Conservation (phyloP, 352 stramenopile species). For the Phytophthora tubulina region DNA sequence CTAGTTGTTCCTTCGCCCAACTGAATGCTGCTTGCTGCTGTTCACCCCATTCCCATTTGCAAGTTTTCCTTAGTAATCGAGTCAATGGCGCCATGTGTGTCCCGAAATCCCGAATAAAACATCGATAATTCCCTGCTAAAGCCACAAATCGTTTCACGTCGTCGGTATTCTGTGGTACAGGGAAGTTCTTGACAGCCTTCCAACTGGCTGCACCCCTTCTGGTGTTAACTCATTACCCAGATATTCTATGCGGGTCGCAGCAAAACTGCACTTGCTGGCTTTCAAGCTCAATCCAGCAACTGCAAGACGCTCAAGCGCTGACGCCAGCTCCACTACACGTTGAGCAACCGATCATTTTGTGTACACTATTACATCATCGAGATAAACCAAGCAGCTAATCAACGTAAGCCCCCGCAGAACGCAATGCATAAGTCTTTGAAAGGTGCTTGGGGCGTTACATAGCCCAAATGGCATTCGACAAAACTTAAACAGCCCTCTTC, state of each 20-base stretch:
- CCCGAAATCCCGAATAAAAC: constrained; percentile 33
- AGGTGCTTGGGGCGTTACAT: constrained; percentile 34
- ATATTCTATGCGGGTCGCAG: constrained; percentile 24
- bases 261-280: constrained; percentile 34
- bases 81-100: constrained; percentile 29
- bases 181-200: constrained; percentile 13
- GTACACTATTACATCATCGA: constrained; percentile 41
- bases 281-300: constrained; percentile 27
- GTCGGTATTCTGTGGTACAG: constrained; percentile 11
- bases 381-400: constrained; percentile 33
- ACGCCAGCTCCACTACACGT: constrained; percentile 30
- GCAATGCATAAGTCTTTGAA: constrained; percentile 41
- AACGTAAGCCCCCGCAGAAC: constrained; percentile 30
- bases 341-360: constrained; percentile 21
- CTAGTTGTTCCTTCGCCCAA: constrained; percentile 22
- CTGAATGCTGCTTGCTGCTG: constrained; percentile 30
- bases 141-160: constrained; percentile 34
- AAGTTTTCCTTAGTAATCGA: constrained; percentile 24
- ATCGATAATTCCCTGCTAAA: constrained; percentile 36
- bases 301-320: constrained; percentile 11
- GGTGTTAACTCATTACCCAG: constrained; percentile 32
- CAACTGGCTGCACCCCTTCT: constrained; percentile 9
- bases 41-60: constrained; percentile 29
- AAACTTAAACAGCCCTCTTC: constrained; percentile 30
- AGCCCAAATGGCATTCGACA: constrained; percentile 32